These are phyloP conservation scores for Leersia perrieri DNA, from an alignment of 176 grass and related monocot species.

Conservation along the genomic window DNA sequence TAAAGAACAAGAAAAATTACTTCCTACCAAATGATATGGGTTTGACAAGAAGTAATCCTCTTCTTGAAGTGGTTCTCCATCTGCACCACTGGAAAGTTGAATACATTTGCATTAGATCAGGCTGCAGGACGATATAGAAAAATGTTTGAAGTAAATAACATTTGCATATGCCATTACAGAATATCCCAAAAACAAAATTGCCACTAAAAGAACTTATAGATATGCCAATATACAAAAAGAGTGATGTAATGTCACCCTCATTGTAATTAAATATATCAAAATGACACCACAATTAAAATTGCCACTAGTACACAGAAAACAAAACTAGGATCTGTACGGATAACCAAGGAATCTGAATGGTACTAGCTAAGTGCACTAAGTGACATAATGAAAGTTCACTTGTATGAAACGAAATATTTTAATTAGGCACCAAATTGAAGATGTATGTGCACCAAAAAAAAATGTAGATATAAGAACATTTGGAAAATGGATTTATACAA, in stretches of 20 bases:
- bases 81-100: conserved; percentile 50
- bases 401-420: background rate
- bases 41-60: conserved; percentile 96
- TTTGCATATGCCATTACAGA: background rate
- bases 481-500: no score
- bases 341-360: background rate
- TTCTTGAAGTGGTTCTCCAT: conserved; percentile 79
- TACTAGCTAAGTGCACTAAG: background rate
- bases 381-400: background rate
- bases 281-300: background rate
- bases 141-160: conserved; percentile 8
- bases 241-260: background rate
- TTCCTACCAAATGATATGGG: conserved; percentile 95
- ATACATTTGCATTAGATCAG: conserved; percentile 36
- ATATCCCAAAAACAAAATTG: conserved; percentile 12
- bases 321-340: background rate
- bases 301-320: background rate
- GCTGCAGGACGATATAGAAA: background rate
- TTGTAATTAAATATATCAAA: background rate
- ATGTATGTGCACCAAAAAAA: background rate
- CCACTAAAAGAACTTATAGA: background rate
- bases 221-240: background rate
- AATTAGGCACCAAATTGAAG: background rate
- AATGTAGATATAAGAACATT: background rate
- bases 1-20: conserved; percentile 14